Conservation (phyloP, 2,329 filamentous ascomycete genomes). For the Neofusicoccum parvum region DNA sequence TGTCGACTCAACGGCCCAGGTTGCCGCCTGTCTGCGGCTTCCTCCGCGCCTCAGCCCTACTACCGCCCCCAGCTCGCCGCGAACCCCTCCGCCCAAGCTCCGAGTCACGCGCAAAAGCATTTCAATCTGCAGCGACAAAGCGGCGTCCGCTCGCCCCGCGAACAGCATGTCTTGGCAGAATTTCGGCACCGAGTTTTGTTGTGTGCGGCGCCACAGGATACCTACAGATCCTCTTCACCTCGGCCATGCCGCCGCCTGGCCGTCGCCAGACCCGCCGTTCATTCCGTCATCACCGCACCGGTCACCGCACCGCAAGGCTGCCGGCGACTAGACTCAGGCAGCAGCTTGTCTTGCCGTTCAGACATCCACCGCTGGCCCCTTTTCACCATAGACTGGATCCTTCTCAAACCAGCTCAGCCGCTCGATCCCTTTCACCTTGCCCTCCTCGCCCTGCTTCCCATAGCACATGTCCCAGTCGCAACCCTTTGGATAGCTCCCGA, state of each 20-base stretch:
- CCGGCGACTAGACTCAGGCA: neutral
- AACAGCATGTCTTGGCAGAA: neutral
- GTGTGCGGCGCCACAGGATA: neutral
- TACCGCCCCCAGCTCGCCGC: neutral
- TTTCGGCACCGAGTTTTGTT: neutral
- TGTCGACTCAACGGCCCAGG: slow-evolving; percentile 7
- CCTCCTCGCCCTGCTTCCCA: slow-evolving; percentile 59
- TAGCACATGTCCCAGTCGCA: slow-evolving; percentile 73
- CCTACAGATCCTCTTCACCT: neutral
- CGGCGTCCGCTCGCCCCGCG: too few species aligned
- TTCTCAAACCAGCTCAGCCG: slow-evolving; percentile 58
- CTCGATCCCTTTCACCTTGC: slow-evolving; percentile 52
- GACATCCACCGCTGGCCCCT: slow-evolving; percentile 54
- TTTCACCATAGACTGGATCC: slow-evolving; percentile 62
- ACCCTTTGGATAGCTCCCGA: slow-evolving; percentile 64
- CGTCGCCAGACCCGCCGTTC: neutral
- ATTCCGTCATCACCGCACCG: slow-evolving; percentile 1
- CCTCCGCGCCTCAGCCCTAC: slow-evolving; percentile 5
- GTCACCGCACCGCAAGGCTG: neutral
- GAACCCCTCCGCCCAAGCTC: slow-evolving; percentile 7
- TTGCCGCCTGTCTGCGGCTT: slow-evolving; percentile 8
- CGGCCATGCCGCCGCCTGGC: neutral
- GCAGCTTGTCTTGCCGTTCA: slow-evolving; percentile 23
- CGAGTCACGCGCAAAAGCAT: neutral
- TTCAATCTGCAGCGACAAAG: neutral